phyloP scores from a whole-genome alignment of 1,139 yeast genomes.

The Pichia sp. region DNA sequence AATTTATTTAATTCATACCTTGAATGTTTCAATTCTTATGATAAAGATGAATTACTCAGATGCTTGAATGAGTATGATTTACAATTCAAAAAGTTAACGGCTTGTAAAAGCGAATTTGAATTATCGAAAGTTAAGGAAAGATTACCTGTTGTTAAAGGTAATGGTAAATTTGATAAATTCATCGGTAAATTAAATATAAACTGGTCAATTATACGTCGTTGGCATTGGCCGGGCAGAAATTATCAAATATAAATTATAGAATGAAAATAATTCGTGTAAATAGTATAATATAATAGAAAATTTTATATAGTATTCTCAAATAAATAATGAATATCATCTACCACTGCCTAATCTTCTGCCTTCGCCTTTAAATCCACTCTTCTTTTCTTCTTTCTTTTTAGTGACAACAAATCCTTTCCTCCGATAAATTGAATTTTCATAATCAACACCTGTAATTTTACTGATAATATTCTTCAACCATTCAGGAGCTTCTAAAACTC shows the following conservation, averaged over 20 bases:
- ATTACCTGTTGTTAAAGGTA: slow-evolving; percentile 9
- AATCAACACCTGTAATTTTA: slow-evolving; percentile 27
- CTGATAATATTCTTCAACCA: slow-evolving; percentile 27
- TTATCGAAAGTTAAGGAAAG: slow-evolving; percentile 18
- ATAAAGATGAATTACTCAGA: slow-evolving; percentile 31
- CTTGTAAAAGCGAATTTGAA: slow-evolving; percentile 29
- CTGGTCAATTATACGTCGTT: slow-evolving; percentile 25
- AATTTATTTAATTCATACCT: slow-evolving; percentile 31
- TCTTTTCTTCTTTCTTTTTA: background rate
- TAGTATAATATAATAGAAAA: background rate
- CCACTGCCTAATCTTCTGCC: slow-evolving; percentile 7
- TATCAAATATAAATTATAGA: background rate
- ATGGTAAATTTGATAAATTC: slow-evolving; percentile 22
- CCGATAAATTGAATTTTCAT: slow-evolving; percentile 24
- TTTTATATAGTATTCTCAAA: background rate
- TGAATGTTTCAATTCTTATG: slow-evolving; percentile 28
- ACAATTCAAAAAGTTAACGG: slow-evolving; percentile 13
- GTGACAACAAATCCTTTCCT: slow-evolving; percentile 23
- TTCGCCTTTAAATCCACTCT: slow-evolving; percentile 5
- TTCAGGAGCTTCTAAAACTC: slow-evolving; percentile 33
- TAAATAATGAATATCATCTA: background rate
- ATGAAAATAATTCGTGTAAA: background rate
- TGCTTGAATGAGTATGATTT: slow-evolving; percentile 34
- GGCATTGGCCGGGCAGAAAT: slow-evolving; percentile 26
- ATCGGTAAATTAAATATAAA: slow-evolving; percentile 20